Evolutionary conservation across 2,329 filamentous ascomycete species (phyloP).

Genomic region (Epichloe glyceriae): DNA sequence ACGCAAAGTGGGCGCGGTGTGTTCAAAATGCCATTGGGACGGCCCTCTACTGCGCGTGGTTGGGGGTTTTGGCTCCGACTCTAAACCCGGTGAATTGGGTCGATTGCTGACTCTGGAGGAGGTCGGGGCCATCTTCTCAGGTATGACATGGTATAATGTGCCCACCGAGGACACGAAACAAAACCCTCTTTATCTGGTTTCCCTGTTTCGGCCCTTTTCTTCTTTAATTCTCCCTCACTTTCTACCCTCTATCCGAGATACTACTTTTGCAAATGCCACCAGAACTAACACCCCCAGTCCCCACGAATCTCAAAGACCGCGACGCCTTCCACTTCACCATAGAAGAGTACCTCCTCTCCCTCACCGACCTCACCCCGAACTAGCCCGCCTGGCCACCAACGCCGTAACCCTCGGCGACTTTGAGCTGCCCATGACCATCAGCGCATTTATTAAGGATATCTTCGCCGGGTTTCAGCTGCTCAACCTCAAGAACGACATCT

Average conservation of each 20-base stretch:
- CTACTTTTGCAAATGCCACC: background rate
- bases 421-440: conserved; percentile 72
- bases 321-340: conserved; percentile 93
- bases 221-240: background rate
- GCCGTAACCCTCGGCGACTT: conserved; percentile 82
- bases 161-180: no score
- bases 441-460: conserved; percentile 84
- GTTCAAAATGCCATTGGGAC: conserved; percentile 64
- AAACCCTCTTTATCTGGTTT: background rate
- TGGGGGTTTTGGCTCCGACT: conserved; percentile 52
- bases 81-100: conserved; percentile 38
- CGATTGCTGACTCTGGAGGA: conserved; percentile 79
- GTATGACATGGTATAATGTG: conserved; percentile 29
- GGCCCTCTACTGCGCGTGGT: conserved; percentile 53
- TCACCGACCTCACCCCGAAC: conserved; percentile 80
- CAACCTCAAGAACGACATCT: conserved; percentile 89
- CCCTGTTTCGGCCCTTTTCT: background rate
- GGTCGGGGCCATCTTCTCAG: conserved; percentile 62
- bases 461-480: conserved; percentile 94
- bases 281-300: conserved; percentile 41
- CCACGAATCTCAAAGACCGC: conserved; percentile 77
- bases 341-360: conserved; percentile 86
- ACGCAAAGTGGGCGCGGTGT: conserved; percentile 70
- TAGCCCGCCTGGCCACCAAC: conserved; percentile 84
- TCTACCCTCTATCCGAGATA: background rate